phyloP scores from a whole-genome alignment of 495 filamentous ascomycete species.

The Penicillium alfredii region DNA sequence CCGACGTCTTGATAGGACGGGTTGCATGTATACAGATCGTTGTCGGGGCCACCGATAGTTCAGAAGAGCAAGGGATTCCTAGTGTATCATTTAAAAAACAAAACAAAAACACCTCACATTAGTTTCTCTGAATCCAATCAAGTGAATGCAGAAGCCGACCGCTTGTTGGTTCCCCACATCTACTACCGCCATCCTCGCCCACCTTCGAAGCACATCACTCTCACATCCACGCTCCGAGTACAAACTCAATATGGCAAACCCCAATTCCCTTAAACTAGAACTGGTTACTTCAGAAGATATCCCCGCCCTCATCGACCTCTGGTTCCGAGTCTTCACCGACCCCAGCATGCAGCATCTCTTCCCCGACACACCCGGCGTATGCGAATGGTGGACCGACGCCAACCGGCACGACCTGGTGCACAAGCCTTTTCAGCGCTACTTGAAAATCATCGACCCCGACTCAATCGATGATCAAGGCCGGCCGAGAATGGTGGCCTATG shows the following conservation, averaged over 20 bases:
- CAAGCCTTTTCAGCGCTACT: slow-evolving; percentile 9
- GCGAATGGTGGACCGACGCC: slow-evolving; percentile 14
- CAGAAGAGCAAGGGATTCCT: too few species aligned
- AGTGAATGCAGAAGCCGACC: too few species aligned
- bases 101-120: too few species aligned
- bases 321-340: slow-evolving; percentile 16
- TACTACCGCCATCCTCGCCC: neutral
- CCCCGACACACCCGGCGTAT: slow-evolving; percentile 18
- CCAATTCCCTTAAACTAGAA: neutral
- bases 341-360: slow-evolving; percentile 9
- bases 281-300: slow-evolving; percentile 9
- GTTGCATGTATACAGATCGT: too few species aligned
- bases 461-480: slow-evolving; percentile 1
- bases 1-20: too few species aligned
- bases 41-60: too few species aligned
- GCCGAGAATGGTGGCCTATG: slow-evolving; percentile 12
- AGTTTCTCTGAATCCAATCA: too few species aligned
- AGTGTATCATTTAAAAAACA: too few species aligned
- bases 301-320: slow-evolving; percentile 11
- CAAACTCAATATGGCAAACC: neutral
- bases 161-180: neutral
- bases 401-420: neutral
- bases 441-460: slow-evolving; percentile 14
- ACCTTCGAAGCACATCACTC: too few species aligned
- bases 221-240: too few species aligned